Percentiles rank a stretch among this genome's conserved stretches.
Conservation (phyloP, 805 yeast genomes). For the Naumovozyma castellii region DNA sequence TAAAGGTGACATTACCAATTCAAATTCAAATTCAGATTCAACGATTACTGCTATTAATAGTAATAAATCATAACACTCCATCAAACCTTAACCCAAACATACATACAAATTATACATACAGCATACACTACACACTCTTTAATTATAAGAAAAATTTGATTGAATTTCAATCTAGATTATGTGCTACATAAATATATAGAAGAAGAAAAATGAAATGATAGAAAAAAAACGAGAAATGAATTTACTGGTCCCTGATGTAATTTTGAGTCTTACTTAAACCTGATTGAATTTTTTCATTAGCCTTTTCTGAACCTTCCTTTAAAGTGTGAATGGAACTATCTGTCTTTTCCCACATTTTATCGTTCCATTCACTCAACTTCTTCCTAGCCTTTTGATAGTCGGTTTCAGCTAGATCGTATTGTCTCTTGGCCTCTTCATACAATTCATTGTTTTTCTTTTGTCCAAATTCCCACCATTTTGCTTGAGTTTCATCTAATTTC, state of each 20-base stretch:
- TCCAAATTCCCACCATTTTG: conserved; percentile 35
- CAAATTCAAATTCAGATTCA: conserved; percentile 2
- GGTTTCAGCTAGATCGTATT: conserved; percentile 23
- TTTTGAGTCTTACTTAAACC: not conserved
- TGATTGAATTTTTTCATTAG: not conserved
- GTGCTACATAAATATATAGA: too few species aligned
- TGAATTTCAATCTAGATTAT: too few species aligned
- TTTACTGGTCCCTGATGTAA: not conserved
- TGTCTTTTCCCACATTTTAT: conserved; percentile 25
- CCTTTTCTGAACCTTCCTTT: not conserved
- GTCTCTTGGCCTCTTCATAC: conserved; percentile 24
- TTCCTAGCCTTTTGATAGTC: conserved; percentile 12
- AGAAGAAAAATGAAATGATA: too few species aligned
- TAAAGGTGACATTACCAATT: not conserved
- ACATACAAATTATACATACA: not conserved
- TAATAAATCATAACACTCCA: not conserved
- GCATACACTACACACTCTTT: too few species aligned
- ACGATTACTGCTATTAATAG: conserved; percentile 1
- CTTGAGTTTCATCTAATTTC: conserved; percentile 26
- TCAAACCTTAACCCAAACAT: not conserved
- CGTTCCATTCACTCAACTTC: conserved; percentile 23
- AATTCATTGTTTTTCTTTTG: conserved; percentile 31
- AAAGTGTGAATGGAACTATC: conserved; percentile 14
- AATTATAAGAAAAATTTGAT: too few species aligned
- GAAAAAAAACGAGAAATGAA: not conserved